These are phyloP conservation scores for Fusarium napiforme DNA, from an alignment of 2,329 filamentous ascomycete species.

Conservation along the genomic window DNA sequence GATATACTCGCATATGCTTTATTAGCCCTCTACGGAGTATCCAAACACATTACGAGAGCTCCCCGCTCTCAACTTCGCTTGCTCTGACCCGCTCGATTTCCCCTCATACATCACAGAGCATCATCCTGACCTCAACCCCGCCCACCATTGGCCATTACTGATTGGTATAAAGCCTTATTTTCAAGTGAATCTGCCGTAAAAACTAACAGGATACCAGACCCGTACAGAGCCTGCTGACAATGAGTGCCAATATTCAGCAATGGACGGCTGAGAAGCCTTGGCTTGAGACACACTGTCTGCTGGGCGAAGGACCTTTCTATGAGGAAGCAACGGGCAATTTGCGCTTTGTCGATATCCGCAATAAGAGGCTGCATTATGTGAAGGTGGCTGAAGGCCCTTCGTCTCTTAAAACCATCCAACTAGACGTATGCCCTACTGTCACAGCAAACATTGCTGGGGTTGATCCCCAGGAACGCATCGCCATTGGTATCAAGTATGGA, in stretches of 20 bases:
- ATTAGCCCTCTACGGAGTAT: background rate
- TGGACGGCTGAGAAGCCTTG: conserved; percentile 66
- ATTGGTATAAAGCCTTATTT: background rate
- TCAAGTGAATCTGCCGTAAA: background rate
- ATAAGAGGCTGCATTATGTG: conserved; percentile 77
- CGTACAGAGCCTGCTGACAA: conserved; percentile 2
- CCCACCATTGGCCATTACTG: conserved; percentile 6
- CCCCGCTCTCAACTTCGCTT: conserved; percentile 9
- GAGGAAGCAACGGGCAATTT: conserved; percentile 72
- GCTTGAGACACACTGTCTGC: conserved; percentile 70
- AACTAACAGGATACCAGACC: background rate
- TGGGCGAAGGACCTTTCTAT: conserved; percentile 81
- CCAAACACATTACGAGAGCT: background rate
- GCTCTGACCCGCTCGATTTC: conserved; percentile 17
- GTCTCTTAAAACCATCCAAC: conserved; percentile 70
- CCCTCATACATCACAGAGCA: conserved; percentile 25
- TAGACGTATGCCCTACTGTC: conserved; percentile 68
- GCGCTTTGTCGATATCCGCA: conserved; percentile 86
- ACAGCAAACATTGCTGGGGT: conserved; percentile 82
- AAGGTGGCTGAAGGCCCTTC: conserved; percentile 71
- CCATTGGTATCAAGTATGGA: conserved; percentile 84
- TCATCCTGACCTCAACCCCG: conserved; percentile 27
- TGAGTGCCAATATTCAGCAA: conserved; percentile 55
- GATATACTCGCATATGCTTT: background rate
- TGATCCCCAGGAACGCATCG: conserved; percentile 71